These are phyloP conservation scores for Pistacia vera DNA, from an alignment of 345 rosid genomes.

Conservation along the genomic window DNA sequence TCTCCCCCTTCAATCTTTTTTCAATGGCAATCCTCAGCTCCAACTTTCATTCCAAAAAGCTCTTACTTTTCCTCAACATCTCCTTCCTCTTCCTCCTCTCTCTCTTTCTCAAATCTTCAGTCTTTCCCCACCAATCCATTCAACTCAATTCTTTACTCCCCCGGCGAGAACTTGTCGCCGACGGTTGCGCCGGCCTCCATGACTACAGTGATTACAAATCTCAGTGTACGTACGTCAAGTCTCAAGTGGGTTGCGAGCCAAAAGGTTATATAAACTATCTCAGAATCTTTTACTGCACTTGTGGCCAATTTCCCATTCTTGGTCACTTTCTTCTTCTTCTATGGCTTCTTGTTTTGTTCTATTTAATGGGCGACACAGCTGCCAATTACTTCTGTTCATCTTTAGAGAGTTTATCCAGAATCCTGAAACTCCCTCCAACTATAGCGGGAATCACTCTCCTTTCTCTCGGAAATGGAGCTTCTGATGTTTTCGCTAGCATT, in stretches of 20 bases:
- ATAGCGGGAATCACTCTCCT: conserved; percentile 88
- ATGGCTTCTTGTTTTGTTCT: conserved; percentile 78
- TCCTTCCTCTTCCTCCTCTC: conserved; percentile 51
- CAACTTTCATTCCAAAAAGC: conserved; percentile 28
- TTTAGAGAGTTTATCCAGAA: conserved; percentile 68
- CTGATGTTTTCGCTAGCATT: conserved; percentile 85
- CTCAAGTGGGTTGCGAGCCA: conserved; percentile 54
- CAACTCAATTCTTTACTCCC: conserved; percentile 11
- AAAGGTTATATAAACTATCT: conserved; percentile 91
- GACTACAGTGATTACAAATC: conserved; percentile 45
- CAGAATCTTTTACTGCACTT: conserved; percentile 71
- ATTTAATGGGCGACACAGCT: conserved; percentile 81
- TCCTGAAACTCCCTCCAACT: conserved; percentile 77
- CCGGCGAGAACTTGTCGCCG: conserved; percentile 9
- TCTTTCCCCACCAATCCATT: conserved; percentile 23
- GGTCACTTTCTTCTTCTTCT: conserved; percentile 57
- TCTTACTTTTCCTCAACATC: conserved; percentile 50
- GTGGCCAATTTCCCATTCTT: conserved; percentile 43
- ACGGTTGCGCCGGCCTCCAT: conserved; percentile 44
- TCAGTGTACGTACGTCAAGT: conserved; percentile 63
- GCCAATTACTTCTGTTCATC: conserved; percentile 83
- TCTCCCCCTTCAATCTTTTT: conserved; percentile 20
- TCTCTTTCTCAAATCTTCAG: conserved; percentile 28
- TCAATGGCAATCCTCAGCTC: conserved; percentile 42
- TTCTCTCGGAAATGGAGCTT: conserved; percentile 87